Evolutionary conservation across 2,329 filamentous ascomycete genomes (phyloP).

Genomic region (Lachnellula cervina): DNA sequence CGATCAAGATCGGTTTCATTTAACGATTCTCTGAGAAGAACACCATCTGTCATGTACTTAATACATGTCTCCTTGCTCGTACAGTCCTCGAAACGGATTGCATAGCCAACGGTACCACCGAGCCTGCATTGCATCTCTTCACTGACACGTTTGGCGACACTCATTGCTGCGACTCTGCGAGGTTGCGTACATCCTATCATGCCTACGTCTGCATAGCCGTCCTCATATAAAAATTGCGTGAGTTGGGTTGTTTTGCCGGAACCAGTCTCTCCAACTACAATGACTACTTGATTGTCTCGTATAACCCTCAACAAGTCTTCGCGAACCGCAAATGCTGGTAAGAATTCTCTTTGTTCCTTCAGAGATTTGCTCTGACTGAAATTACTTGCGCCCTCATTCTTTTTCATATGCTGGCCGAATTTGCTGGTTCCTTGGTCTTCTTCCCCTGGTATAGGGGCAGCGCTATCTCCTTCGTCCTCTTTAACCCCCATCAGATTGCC

Average conservation of each 20-base stretch:
- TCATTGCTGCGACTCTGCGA: constrained; percentile 95
- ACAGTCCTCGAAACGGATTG: constrained; percentile 97
- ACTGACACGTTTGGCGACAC: constrained; percentile 93
- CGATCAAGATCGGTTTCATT: constrained; percentile 90
- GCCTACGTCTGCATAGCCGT: constrained; percentile 81
- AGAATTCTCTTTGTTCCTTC: constrained; percentile 83
- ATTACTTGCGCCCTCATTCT: constrained; percentile 75
- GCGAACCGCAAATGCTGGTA: constrained; percentile 92
- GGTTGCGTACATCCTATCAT: constrained; percentile 97
- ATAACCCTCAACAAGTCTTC: constrained; percentile 91
- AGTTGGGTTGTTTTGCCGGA: constrained; percentile 97
- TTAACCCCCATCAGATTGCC: constrained; percentile 96
- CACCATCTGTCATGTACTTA: constrained; percentile 99
- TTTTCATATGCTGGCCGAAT: constrained; percentile 87
- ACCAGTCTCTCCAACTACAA: constrained; percentile 94
- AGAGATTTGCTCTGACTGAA: constrained; percentile 93
- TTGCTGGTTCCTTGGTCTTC: constrained; percentile 64
- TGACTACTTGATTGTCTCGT: constrained; percentile 92
- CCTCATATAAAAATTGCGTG: constrained; percentile 93
- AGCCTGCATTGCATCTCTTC: constrained; percentile 97
- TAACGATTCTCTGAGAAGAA: constrained; percentile 86
- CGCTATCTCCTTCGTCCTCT: constrained; percentile 88
- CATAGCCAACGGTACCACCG: constrained; percentile 85
- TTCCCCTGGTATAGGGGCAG: constrained; percentile 67
- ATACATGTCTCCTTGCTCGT: constrained; percentile 93